phyloP scores from a whole-genome alignment of 2,329 filamentous ascomycete genomes.

The Capronia americana region DNA sequence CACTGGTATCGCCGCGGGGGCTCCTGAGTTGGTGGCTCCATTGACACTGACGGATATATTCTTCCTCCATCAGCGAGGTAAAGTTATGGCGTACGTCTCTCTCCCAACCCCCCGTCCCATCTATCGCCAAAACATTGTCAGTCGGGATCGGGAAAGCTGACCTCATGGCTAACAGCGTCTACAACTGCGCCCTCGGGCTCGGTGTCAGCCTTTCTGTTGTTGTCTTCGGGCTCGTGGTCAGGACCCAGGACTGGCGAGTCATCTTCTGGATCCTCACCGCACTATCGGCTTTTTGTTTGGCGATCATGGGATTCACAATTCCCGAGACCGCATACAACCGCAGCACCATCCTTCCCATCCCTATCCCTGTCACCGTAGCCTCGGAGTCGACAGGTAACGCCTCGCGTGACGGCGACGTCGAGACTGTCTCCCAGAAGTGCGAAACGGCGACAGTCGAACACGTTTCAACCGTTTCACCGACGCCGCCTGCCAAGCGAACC shows the following conservation, averaged over 20 bases:
- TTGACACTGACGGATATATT: slow-evolving; percentile 63
- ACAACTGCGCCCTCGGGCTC: slow-evolving; percentile 16
- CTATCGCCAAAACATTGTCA: background rate
- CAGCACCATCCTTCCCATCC: background rate
- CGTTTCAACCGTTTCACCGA: slow-evolving; percentile 3
- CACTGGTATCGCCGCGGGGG: slow-evolving; percentile 46
- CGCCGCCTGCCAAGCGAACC: slow-evolving; percentile 1
- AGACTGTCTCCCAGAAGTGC: slow-evolving; percentile 1
- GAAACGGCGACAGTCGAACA: slow-evolving; percentile 16
- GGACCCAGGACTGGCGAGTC: background rate
- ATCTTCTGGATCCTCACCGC: slow-evolving; percentile 14
- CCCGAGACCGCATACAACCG: slow-evolving; percentile 15
- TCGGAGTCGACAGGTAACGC: background rate
- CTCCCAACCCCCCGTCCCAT: background rate
- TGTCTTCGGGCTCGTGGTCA: slow-evolving; percentile 13
- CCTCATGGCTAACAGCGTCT: slow-evolving; percentile 2
- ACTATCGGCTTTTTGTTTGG: slow-evolving; percentile 7
- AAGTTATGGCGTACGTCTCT: slow-evolving; percentile 55
- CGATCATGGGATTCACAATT: slow-evolving; percentile 13
- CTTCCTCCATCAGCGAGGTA: slow-evolving; percentile 63
- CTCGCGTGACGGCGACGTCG: background rate
- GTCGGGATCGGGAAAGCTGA: background rate
- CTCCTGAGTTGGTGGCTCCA: slow-evolving; percentile 58
- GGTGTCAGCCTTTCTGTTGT: slow-evolving; percentile 5
- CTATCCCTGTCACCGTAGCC: background rate